Percentiles rank a stretch among this genome's conserved stretches.
Evolutionary conservation across 345 rosid genomes (phyloP).

Genomic region (Nasturtium officinale): DNA sequence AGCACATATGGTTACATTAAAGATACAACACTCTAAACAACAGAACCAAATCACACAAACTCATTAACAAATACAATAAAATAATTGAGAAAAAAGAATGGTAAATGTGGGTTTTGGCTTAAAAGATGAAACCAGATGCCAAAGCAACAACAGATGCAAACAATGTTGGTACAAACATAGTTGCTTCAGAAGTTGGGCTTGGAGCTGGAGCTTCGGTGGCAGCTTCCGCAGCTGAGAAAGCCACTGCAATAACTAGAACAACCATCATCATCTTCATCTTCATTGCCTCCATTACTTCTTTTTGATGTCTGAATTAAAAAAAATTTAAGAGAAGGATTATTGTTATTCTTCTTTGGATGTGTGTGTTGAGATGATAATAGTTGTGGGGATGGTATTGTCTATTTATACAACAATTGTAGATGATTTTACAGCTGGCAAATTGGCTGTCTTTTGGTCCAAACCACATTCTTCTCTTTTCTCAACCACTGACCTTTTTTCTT

Average conservation of each 20-base stretch:
- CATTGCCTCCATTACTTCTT: conserved; percentile 42
- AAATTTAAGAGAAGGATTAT: not conserved
- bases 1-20: conserved; percentile 22
- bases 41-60: conserved; percentile 25
- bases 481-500: conserved; percentile 45
- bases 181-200: conserved; percentile 48
- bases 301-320: conserved; percentile 15
- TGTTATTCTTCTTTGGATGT: not conserved
- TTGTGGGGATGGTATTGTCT: conserved; percentile 31
- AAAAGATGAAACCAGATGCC: conserved; percentile 43
- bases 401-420: conserved; percentile 32
- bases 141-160: conserved; percentile 45
- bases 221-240: conserved; percentile 37
- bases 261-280: conserved; percentile 41
- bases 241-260: conserved; percentile 29
- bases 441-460: conserved; percentile 30
- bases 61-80: conserved; percentile 36
- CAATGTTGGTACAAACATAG: conserved; percentile 43
- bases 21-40: conserved; percentile 34
- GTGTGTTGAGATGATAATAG: conserved; percentile 29
- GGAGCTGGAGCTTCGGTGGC: conserved; percentile 47
- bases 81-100: conserved; percentile 36
- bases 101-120: conserved; percentile 11
- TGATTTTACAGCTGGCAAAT: conserved; percentile 41
- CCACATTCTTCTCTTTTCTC: conserved; percentile 29